phyloP scores from a whole-genome alignment of 176 grass and related monocot species.

The Oryza glumipatula region DNA sequence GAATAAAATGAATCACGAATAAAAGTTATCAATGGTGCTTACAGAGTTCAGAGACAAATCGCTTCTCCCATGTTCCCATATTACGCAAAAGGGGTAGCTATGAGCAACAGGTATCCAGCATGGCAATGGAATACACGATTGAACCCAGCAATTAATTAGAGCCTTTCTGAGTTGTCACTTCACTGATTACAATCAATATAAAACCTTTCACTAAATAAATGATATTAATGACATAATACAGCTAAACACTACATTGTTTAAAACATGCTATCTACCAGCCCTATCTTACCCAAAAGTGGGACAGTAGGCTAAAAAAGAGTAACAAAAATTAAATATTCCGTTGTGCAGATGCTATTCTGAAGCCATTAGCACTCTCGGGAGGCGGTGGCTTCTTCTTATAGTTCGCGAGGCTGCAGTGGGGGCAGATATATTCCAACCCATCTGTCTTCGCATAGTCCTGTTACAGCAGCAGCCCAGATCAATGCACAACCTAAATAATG shows the following conservation, averaged over 20 bases:
- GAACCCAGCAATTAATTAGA: not conserved
- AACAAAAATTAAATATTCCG: constrained; percentile 43
- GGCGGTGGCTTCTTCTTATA: constrained; percentile 40
- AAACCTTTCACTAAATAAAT: constrained; percentile 1
- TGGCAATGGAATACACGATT: not conserved
- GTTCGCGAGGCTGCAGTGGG: constrained; percentile 55
- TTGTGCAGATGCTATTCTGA: constrained; percentile 18
- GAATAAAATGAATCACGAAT: too few species aligned
- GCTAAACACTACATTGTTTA: not conserved
- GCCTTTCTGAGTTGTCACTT: not conserved
- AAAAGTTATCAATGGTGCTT: not conserved
- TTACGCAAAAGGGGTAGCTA: not conserved
- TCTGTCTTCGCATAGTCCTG: constrained; percentile 84
- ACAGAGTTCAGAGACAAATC: not conserved
- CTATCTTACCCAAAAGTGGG: constrained; percentile 1
- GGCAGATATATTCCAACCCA: constrained; percentile 74
- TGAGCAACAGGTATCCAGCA: not conserved
- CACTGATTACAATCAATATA: constrained; percentile 26
- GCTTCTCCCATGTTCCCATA: not conserved
- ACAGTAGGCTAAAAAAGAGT: not conserved
- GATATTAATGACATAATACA: constrained; percentile 26
- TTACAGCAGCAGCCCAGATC: constrained; percentile 37
- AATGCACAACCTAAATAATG: constrained; percentile 5
- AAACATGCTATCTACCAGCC: not conserved
- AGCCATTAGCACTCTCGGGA: constrained; percentile 36